Evolutionary conservation across 1,284 basidiomycete species (phyloP).

Genomic region (Puccinia sorghi): DNA sequence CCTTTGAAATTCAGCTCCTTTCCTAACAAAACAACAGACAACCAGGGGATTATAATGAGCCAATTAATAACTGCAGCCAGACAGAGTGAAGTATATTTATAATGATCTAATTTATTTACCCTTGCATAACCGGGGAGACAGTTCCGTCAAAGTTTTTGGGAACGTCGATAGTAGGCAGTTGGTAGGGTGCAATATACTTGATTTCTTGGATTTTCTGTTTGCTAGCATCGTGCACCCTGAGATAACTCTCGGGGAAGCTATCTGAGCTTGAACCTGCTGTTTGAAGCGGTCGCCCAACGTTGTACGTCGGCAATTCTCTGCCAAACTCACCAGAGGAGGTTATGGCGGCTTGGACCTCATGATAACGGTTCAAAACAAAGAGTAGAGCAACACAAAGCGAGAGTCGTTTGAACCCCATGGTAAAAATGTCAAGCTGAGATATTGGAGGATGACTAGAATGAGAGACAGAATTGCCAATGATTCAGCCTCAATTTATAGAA

Average conservation of each 20-base stretch:
- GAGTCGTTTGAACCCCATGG: slow-evolving; percentile 2
- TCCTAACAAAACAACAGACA: neutral
- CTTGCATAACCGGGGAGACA: neutral
- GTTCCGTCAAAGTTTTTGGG: neutral
- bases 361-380: neutral
- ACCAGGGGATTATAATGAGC: neutral
- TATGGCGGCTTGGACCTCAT: neutral
- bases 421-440: neutral
- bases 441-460: neutral
- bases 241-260: neutral
- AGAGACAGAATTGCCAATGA: neutral
- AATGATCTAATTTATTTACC: neutral
- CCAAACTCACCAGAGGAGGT: neutral
- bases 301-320: too few species aligned
- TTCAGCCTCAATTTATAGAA: slow-evolving; percentile 12
- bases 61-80: too few species aligned
- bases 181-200: too few species aligned
- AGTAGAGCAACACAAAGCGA: neutral
- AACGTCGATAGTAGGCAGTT: too few species aligned
- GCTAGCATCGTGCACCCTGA: neutral
- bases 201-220: neutral
- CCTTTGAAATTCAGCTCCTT: neutral
- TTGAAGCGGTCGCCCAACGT: too few species aligned
- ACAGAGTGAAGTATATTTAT: too few species aligned
- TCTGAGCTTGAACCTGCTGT: neutral